Conservation (phyloP, 2,329 filamentous ascomycete genomes). For the Orbilia quercus region DNA sequence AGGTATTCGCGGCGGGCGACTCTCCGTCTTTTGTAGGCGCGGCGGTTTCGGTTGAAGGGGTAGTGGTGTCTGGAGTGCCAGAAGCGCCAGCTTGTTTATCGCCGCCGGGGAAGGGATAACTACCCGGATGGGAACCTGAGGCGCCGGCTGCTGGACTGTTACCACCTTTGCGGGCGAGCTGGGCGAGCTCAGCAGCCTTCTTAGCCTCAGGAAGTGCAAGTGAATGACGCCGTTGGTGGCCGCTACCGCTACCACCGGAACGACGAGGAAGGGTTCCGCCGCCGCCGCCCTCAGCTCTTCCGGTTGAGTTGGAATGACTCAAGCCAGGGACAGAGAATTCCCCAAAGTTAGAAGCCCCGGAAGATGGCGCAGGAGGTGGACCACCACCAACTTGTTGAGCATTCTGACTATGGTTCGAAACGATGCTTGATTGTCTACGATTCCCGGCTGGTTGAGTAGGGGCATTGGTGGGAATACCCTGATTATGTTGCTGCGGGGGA, state of each 20-base stretch:
- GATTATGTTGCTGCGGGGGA: constrained; percentile 66
- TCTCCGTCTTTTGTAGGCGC: constrained; percentile 56
- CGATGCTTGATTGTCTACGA: constrained; percentile 96
- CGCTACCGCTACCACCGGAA: constrained; percentile 74
- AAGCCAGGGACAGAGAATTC: constrained; percentile 76
- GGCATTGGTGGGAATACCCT: constrained; percentile 74
- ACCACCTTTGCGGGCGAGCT: constrained; percentile 76
- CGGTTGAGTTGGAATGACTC: constrained; percentile 58
- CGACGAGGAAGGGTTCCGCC: constrained; percentile 59
- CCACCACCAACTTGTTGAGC: constrained; percentile 71
- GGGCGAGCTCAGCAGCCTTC: constrained; percentile 94
- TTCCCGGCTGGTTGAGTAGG: constrained; percentile 84
- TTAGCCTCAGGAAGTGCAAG: constrained; percentile 94
- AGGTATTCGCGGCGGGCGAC: constrained; percentile 13
- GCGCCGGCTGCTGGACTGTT: constrained; percentile 75
- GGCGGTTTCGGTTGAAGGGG: constrained; percentile 59
- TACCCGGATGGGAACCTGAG: constrained; percentile 61
- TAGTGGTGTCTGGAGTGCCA: constrained; percentile 63
- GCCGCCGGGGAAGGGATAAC: constrained; percentile 88
- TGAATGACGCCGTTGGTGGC: constrained; percentile 93
- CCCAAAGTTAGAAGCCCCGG: constrained; percentile 81
- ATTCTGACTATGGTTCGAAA: constrained; percentile 79
- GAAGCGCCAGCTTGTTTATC: constrained; percentile 66
- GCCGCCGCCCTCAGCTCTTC: constrained; percentile 37
- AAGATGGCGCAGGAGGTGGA: constrained; percentile 90